These are phyloP conservation scores for Penicillium psychrofluorescens DNA, from an alignment of 495 filamentous ascomycete genomes.

Conservation along the genomic window DNA sequence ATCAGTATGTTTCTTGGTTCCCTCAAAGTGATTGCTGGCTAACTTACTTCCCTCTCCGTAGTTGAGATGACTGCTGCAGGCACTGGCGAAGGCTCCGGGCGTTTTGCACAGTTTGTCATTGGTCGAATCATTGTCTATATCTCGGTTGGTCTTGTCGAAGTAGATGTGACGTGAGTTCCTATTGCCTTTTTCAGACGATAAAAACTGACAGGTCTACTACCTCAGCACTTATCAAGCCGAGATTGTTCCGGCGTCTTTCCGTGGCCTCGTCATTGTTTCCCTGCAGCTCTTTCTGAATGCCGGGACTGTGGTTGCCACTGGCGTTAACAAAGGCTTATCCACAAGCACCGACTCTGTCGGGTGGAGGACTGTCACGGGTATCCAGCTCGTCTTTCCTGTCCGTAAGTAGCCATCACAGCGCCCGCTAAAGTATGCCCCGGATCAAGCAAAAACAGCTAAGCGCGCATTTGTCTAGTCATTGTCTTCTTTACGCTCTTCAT, in stretches of 20 bases:
- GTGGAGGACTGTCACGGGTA: too few species aligned
- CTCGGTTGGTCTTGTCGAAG: conserved; percentile 2
- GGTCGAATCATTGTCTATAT: conserved; percentile 5
- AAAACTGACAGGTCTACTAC: too few species aligned
- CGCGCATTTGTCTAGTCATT: neutral
- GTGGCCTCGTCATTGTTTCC: conserved; percentile 5
- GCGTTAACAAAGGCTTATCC: too few species aligned
- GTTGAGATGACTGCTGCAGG: too few species aligned
- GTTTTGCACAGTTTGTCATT: conserved; percentile 1
- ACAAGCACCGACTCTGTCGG: too few species aligned
- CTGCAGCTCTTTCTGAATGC: conserved; percentile 1
- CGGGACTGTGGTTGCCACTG: neutral
- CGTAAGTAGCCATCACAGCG: too few species aligned
- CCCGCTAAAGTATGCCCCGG: too few species aligned
- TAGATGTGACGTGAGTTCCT: neutral
- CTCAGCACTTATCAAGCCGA: conserved; percentile 6
- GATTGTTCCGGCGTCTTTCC: conserved; percentile 6
- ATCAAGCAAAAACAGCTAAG: too few species aligned
- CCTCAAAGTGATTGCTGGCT: too few species aligned
- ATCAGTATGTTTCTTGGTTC: too few species aligned
- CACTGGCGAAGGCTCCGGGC: neutral
- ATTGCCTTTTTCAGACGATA: neutral
- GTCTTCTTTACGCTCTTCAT: conserved; percentile 1
- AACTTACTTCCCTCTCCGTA: too few species aligned
- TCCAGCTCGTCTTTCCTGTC: too few species aligned